phyloP scores from a whole-genome alignment of 441 rosid genomes.

The Pelargonium myrrhifolium region DNA sequence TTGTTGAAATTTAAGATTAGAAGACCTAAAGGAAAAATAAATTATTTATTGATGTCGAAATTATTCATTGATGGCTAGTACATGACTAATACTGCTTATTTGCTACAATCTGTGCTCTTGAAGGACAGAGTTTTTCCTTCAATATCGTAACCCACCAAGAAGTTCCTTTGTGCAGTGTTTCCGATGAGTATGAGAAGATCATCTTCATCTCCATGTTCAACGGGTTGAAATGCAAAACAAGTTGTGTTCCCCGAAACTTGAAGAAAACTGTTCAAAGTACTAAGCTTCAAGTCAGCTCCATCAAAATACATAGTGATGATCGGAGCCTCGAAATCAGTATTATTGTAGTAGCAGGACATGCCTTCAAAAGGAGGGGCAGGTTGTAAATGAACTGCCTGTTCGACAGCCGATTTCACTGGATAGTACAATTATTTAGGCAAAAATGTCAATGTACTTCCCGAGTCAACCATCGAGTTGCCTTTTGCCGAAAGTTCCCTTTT shows the following conservation, averaged over 20 bases:
- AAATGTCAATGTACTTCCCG: constrained; percentile 38
- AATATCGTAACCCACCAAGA: not conserved
- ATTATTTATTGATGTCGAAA: too few relatives aligned
- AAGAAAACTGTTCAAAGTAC: constrained; percentile 22
- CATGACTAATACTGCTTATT: too few relatives aligned
- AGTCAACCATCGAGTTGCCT: constrained; percentile 49
- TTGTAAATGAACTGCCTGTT: constrained; percentile 9
- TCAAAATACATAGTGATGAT: constrained; percentile 32
- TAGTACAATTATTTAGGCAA: constrained; percentile 21
- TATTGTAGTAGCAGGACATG: constrained; percentile 24
- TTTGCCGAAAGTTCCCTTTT: not conserved
- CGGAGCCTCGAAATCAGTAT: constrained; percentile 14
- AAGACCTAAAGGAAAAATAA: too few relatives aligned
- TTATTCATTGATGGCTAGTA: too few relatives aligned
- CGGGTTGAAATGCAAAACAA: not conserved
- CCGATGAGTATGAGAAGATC: not conserved
- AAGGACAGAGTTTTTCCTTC: not conserved
- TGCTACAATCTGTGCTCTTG: not conserved
- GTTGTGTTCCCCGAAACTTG: not conserved
- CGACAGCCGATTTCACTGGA: constrained; percentile 23
- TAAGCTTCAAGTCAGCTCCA: constrained; percentile 33
- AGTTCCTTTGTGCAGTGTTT: not conserved
- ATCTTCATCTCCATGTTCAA: too few relatives aligned
- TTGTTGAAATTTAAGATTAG: too few relatives aligned
- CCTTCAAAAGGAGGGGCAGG: not conserved